Base-by-base conservation (phyloP, 2,329 filamentous ascomycete genomes). In the Colletotrichum gloeosporioides region DNA sequence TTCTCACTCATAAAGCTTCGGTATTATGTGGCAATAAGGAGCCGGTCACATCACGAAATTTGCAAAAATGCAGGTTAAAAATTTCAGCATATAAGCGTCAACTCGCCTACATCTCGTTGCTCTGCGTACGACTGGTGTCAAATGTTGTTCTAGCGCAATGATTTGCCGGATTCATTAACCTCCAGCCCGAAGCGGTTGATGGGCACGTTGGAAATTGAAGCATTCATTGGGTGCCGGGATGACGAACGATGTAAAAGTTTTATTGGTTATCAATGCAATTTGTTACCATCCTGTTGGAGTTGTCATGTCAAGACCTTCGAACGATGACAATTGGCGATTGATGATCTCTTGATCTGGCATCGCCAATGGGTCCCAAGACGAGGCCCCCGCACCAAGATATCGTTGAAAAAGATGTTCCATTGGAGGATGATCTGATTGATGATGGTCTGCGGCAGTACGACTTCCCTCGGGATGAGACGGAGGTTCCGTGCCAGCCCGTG, bases 341-440 rank as follows among this genome's bases (percentile, higher is more conserved):
- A 74, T 64, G 4, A 31, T 16, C 22, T 74, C 71, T 25, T 63
- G 66, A 22, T 74, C 71, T 9, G 71, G 57, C 31, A 64, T 57
- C 4, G 31, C 10, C 59, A 74, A 59, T 39, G 39, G 39, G 18
- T 74, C 71, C 71, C 66, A 74, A 49, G 44, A 49, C 13, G 71
- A 32, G 7, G 71, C 15, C 25, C 29, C 39, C 12, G 57, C 25
- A 29, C 32, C 61, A 13, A 74, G 18, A 27, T 74, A 74, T 27
- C 57, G 39, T n/a, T 67, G 69, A 8, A 74, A 65, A 15, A 74
- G 13, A 13, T 70, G 65, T 34, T 74, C 66, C 39, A 74, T 70
- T 1, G 65, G 25, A 7, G 57, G 27, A n/a, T 70, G 66, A 8
- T 13, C 57, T 12, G 39, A 57, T 22, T 62, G 25, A 13, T 36